Evolutionary conservation across 192 early-diverging fungal genomes (phyloP).

Genomic region (Coemansia sp.): DNA sequence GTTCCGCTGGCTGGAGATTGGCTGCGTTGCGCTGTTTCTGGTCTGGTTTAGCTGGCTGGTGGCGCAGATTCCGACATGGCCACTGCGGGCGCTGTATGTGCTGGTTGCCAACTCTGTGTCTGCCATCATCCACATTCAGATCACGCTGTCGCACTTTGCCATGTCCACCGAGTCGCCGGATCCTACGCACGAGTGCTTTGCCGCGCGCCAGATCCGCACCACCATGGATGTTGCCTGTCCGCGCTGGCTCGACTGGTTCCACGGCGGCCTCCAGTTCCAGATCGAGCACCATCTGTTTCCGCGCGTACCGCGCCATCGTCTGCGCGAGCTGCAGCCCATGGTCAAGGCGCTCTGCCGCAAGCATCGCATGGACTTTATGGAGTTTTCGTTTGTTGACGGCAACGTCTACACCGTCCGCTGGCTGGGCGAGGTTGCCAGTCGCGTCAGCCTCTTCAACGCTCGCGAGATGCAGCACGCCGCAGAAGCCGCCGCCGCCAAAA

Average conservation of each 20-base stretch:
- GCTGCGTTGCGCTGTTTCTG: conserved; percentile 73
- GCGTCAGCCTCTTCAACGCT: conserved; percentile 46
- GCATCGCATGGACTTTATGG: conserved; percentile 76
- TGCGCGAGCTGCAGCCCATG: conserved; percentile 67
- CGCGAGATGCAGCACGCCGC: conserved; percentile 29
- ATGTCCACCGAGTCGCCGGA: conserved; percentile 81
- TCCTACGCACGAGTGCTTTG: conserved; percentile 72
- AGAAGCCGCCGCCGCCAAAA: not conserved
- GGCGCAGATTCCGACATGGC: conserved; percentile 69
- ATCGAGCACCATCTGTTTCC: conserved; percentile 96
- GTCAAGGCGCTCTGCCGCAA: conserved; percentile 74
- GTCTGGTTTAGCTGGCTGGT: conserved; percentile 76
- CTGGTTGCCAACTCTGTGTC: conserved; percentile 80
- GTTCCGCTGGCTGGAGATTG: conserved; percentile 75
- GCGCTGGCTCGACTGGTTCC: conserved; percentile 93
- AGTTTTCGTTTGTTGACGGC: conserved; percentile 79
- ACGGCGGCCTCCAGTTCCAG: conserved; percentile 96
- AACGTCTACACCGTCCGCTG: conserved; percentile 74
- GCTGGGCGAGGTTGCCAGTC: conserved; percentile 71
- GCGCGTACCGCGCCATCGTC: conserved; percentile 87
- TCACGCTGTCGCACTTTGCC: conserved; percentile 94
- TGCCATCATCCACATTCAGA: conserved; percentile 89
- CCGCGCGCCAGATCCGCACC: conserved; percentile 83
- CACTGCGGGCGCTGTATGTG: conserved; percentile 63
- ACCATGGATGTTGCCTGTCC: conserved; percentile 97